A percentile compares a stretch with the other conserved stretches of the same genome.
phyloP scores from a whole-genome alignment of 352 stramenopile genomes.

The Pythium brassicae region DNA sequence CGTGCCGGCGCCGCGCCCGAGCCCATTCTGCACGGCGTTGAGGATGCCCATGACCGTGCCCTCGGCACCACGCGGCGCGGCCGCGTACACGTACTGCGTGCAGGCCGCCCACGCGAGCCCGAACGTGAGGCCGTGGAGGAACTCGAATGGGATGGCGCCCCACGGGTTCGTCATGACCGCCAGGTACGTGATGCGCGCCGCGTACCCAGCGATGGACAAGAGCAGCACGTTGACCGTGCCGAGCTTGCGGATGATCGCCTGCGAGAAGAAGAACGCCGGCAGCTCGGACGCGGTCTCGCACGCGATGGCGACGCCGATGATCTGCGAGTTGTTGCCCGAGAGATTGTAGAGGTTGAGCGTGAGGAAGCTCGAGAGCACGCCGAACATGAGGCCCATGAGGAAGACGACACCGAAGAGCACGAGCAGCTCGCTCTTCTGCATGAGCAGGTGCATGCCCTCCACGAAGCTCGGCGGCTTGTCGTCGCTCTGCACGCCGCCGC shows the following conservation, averaged over 20 bases:
- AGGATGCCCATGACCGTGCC: conserved; percentile 77
- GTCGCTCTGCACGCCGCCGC: conserved; percentile 2
- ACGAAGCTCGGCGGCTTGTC: conserved; percentile 34
- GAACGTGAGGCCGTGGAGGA: conserved; percentile 74
- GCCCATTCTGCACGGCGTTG: conserved; percentile 71
- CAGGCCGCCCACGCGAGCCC: conserved; percentile 66
- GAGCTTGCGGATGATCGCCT: conserved; percentile 61
- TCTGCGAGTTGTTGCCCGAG: conserved; percentile 57
- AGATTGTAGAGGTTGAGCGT: conserved; percentile 82
- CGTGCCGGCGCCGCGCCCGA: conserved; percentile 59
- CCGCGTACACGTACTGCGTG: conserved; percentile 74
- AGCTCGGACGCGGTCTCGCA: conserved; percentile 79
- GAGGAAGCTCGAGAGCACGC: conserved; percentile 80
- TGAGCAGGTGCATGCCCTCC: conserved; percentile 33
- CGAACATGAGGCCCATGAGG: conserved; percentile 79
- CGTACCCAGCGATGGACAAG: conserved; percentile 65
- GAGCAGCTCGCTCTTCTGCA: conserved; percentile 49
- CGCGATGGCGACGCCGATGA: conserved; percentile 78
- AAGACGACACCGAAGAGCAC: conserved; percentile 71
- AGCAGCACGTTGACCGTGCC: conserved; percentile 72
- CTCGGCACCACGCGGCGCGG: conserved; percentile 49
- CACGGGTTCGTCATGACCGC: conserved; percentile 77
- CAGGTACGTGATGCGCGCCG: conserved; percentile 65
- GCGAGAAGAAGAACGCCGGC: conserved; percentile 77
- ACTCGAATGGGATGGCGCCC: conserved; percentile 75